Evolutionary conservation across 805 yeast genomes (phyloP).

Genomic region (Metschnikowia baotianmanensis): DNA sequence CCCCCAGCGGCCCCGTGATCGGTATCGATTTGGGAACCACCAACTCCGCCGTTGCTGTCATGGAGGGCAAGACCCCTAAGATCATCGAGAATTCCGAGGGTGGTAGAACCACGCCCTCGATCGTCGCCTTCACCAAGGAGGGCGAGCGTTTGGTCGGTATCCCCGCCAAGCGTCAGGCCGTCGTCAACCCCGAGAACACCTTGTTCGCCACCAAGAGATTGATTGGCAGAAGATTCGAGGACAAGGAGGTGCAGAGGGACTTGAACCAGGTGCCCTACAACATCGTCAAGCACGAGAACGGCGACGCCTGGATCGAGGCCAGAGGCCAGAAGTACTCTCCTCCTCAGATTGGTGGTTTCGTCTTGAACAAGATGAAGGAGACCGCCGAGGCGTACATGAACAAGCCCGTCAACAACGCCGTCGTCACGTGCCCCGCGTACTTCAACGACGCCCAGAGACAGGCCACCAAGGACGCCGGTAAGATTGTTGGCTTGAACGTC

Average conservation of each 20-base stretch:
- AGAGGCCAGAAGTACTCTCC: constrained; percentile 88
- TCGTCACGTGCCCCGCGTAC: constrained; percentile 87
- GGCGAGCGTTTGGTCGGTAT: constrained; percentile 85
- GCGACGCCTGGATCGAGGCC: constrained; percentile 96
- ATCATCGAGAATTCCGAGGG: constrained; percentile 73
- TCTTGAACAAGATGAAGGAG: constrained; percentile 96
- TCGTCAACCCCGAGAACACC: constrained; percentile 91
- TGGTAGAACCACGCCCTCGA: constrained; percentile 80
- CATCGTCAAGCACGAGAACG: constrained; percentile 85
- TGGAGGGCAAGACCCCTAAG: constrained; percentile 76
- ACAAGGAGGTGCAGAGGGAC: constrained; percentile 87
- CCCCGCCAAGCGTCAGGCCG: constrained; percentile 95
- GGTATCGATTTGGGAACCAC: constrained; percentile 89
- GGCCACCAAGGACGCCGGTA: constrained; percentile 97
- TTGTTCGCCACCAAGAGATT: constrained; percentile 92
- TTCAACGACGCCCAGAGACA: constrained; percentile 91
- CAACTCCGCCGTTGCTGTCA: constrained; percentile 83
- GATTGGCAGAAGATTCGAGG: constrained; percentile 90
- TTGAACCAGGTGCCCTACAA: constrained; percentile 84
- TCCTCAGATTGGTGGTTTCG: constrained; percentile 91
- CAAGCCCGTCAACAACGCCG: constrained; percentile 84
- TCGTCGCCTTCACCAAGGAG: constrained; percentile 89
- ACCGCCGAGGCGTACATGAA: constrained; percentile 92
- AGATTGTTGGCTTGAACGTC: constrained; percentile 90
- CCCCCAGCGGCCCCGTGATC: constrained; percentile 54